Percentiles rank a stretch among this genome's conserved stretches.
These are phyloP conservation scores for Nematocida displodere DNA, from an alignment of 371 early-diverging fungal genomes.

Conservation along the genomic window DNA sequence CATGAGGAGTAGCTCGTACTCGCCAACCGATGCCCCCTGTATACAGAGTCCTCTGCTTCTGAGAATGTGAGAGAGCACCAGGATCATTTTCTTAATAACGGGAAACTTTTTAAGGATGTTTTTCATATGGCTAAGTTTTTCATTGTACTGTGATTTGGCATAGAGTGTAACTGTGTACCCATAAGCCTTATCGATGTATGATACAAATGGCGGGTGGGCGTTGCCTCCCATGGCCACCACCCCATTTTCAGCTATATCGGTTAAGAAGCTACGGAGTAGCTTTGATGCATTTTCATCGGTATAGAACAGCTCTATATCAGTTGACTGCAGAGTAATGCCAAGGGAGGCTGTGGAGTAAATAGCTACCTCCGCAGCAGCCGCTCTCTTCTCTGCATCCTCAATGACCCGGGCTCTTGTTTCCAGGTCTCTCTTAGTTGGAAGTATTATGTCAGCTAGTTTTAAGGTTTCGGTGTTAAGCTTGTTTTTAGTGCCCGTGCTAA, in stretches of 20 bases:
- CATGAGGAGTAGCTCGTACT: conserved; percentile 2
- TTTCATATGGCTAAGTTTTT: not conserved
- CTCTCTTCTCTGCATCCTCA: too few species aligned
- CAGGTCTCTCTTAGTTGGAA: too few species aligned
- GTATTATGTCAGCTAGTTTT: too few species aligned
- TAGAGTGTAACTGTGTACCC: not conserved
- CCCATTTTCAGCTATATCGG: not conserved
- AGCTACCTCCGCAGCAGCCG: too few species aligned
- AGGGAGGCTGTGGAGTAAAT: too few species aligned
- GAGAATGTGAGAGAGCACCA: not conserved
- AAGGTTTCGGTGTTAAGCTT: not conserved
- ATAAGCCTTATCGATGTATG: not conserved
- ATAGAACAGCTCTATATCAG: too few species aligned
- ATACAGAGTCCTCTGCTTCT: not conserved
- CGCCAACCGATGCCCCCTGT: not conserved
- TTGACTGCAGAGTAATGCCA: too few species aligned
- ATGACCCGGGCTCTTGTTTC: too few species aligned
- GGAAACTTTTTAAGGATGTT: not conserved
- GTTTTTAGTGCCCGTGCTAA: not conserved
- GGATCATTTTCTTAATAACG: not conserved
- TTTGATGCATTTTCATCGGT: too few species aligned
- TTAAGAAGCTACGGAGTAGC: too few species aligned
- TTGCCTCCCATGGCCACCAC: not conserved
- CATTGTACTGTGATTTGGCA: not conserved
- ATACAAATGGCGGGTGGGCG: conserved; percentile 3